phyloP scores from a whole-genome alignment of 2,329 filamentous ascomycete species.

The Microascus cirrosus region DNA sequence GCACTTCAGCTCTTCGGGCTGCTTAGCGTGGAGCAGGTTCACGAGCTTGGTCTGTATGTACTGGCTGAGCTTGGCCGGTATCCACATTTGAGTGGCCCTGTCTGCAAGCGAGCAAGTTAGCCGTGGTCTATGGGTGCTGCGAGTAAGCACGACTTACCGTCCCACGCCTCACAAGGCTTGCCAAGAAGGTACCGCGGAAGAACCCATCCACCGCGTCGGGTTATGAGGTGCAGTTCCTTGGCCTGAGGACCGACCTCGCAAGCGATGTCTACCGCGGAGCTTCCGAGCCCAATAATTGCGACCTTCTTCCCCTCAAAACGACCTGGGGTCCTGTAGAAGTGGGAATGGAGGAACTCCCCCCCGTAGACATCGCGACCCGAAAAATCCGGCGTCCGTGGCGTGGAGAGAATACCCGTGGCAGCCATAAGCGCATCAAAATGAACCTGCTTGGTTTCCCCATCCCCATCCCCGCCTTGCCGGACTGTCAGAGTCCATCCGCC shows the following conservation, averaged over 20 bases:
- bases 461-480: constrained; percentile 10
- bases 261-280: constrained; percentile 25
- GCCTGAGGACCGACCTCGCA: constrained; percentile 21
- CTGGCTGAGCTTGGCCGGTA: constrained; percentile 14
- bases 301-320: constrained; percentile 23
- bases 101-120: constrained; percentile 7
- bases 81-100: constrained; percentile 16
- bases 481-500: constrained; percentile 18
- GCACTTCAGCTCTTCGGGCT: constrained; percentile 18
- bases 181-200: constrained; percentile 24
- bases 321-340: constrained; percentile 20
- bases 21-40: constrained; percentile 16
- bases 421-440: constrained; percentile 22
- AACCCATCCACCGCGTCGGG: constrained; percentile 24
- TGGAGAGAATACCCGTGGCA: constrained; percentile 18
- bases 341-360: constrained; percentile 23
- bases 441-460: constrained; percentile 10
- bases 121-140: neutral
- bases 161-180: constrained; percentile 20
- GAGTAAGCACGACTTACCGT: constrained; percentile 15
- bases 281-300: constrained; percentile 23
- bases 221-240: constrained; percentile 22
- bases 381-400: constrained; percentile 19
- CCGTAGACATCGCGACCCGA: constrained; percentile 18
- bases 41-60: constrained; percentile 19